Conservation (phyloP, 2,329 filamentous ascomycete genomes). For the Cryphonectria japonica region DNA sequence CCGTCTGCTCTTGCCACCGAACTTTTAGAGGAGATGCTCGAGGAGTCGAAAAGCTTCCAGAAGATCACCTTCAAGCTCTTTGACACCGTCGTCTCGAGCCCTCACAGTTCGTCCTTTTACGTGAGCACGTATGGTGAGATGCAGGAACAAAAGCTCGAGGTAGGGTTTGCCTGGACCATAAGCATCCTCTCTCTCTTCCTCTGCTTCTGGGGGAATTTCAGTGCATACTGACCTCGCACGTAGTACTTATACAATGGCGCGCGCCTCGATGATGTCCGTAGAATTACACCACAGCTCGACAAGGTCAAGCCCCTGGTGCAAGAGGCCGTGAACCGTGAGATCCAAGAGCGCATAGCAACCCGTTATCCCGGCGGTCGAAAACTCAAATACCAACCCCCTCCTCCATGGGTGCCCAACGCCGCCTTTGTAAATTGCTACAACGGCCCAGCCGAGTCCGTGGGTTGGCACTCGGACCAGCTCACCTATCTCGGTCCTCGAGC, state of each 20-base stretch:
- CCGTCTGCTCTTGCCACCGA: slow-evolving; percentile 70
- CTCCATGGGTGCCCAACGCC: slow-evolving; percentile 81
- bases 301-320: slow-evolving; percentile 72
- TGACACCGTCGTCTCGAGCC: slow-evolving; percentile 81
- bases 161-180: neutral
- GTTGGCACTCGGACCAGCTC: slow-evolving; percentile 90
- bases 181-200: neutral
- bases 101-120: slow-evolving; percentile 83
- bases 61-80: slow-evolving; percentile 82
- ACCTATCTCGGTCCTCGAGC: slow-evolving; percentile 86
- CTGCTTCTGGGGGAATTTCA: neutral
- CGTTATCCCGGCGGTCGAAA: slow-evolving; percentile 73
- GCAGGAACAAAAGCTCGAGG: slow-evolving; percentile 69
- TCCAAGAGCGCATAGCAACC: slow-evolving; percentile 69
- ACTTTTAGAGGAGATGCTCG: slow-evolving; percentile 74
- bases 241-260: slow-evolving; percentile 82
- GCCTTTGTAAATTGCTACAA: slow-evolving; percentile 95
- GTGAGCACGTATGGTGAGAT: slow-evolving; percentile 75
- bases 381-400: slow-evolving; percentile 74
- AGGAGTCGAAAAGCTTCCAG: slow-evolving; percentile 72
- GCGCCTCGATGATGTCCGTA: slow-evolving; percentile 73
- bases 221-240: neutral
- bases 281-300: slow-evolving; percentile 74
- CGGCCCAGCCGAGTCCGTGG: slow-evolving; percentile 79
- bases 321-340: slow-evolving; percentile 75